Evolutionary conservation across 1,284 basidiomycete species (phyloP).

Genomic region (Violaceomyces palustris): DNA sequence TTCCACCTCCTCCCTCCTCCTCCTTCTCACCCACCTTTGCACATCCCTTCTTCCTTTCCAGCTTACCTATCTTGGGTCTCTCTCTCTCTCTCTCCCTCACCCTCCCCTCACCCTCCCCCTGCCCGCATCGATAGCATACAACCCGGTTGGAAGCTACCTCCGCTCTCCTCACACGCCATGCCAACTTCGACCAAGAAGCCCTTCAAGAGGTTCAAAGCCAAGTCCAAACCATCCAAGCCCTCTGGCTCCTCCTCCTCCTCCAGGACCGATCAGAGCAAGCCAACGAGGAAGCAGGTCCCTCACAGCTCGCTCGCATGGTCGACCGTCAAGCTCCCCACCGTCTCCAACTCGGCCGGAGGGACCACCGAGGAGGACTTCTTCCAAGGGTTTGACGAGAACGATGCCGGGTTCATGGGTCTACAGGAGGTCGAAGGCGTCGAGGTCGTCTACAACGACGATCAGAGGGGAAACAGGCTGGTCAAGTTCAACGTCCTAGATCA

Average conservation of each 20-base stretch:
- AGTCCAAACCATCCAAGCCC: constrained; percentile 2
- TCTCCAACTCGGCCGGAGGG: constrained; percentile 24
- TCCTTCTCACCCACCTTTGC: too few species aligned
- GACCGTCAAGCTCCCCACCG: constrained; percentile 24
- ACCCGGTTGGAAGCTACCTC: too few species aligned
- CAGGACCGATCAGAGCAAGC: constrained; percentile 2
- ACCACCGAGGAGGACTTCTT: constrained; percentile 31
- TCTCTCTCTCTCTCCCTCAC: too few species aligned
- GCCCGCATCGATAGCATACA: too few species aligned
- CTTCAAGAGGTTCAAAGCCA: too few species aligned
- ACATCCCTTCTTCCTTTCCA: too few species aligned
- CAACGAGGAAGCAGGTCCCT: constrained; percentile 12
- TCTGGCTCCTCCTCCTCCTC: neutral
- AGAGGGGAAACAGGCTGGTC: constrained; percentile 29
- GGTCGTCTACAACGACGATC: constrained; percentile 26
- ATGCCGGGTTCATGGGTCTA: constrained; percentile 48
- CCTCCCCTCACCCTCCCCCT: too few species aligned
- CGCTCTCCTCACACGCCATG: too few species aligned
- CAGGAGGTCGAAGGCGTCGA: constrained; percentile 46
- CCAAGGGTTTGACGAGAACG: constrained; percentile 18
- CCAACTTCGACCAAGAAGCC: too few species aligned
- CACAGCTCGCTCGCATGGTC: constrained; percentile 27
- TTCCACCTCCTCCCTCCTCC: too few species aligned
- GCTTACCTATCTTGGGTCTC: too few species aligned
- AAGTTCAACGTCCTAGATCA: constrained; percentile 21